Percentiles rank a stretch among this genome's conserved stretches.
Evolutionary conservation across 163 green algal genomes (phyloP).

Genomic region (Scenedesmus sp.): DNA sequence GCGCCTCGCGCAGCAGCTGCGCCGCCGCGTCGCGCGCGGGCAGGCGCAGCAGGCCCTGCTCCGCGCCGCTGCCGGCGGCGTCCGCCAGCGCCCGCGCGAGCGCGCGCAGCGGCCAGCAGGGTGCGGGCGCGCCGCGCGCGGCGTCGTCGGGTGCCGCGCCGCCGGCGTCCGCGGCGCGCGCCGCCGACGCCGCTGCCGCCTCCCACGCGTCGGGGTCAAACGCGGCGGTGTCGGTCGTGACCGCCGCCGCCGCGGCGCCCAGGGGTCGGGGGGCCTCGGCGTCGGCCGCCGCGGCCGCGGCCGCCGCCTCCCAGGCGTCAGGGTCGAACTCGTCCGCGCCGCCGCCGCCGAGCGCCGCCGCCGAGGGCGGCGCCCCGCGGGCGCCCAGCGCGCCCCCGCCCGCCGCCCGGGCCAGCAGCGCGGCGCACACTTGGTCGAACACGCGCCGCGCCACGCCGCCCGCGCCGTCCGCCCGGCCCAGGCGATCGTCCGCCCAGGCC

Average conservation of each 20-base stretch:
- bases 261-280: not conserved
- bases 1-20: not conserved
- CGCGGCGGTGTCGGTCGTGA: not conserved
- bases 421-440: too few species aligned
- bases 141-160: too few species aligned
- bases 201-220: constrained; percentile 31
- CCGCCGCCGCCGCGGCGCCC: not conserved
- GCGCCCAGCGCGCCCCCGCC: too few species aligned
- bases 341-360: too few species aligned
- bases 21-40: not conserved
- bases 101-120: too few species aligned
- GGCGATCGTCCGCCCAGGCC: too few species aligned
- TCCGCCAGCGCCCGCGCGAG: too few species aligned
- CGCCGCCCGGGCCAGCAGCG: too few species aligned
- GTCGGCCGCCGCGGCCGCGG: not conserved
- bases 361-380: too few species aligned
- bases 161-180: not conserved
- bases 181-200: constrained; percentile 14
- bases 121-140: not conserved
- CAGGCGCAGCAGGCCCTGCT: constrained; percentile 11
- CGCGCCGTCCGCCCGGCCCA: too few species aligned
- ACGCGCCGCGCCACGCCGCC: too few species aligned
- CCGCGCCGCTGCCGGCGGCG: not conserved
- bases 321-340: not conserved
- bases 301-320: constrained; percentile 17